These are phyloP conservation scores for Cutaneotrichosporon mucoides DNA, from an alignment of 1,284 basidiomycete genomes.

Conservation along the genomic window DNA sequence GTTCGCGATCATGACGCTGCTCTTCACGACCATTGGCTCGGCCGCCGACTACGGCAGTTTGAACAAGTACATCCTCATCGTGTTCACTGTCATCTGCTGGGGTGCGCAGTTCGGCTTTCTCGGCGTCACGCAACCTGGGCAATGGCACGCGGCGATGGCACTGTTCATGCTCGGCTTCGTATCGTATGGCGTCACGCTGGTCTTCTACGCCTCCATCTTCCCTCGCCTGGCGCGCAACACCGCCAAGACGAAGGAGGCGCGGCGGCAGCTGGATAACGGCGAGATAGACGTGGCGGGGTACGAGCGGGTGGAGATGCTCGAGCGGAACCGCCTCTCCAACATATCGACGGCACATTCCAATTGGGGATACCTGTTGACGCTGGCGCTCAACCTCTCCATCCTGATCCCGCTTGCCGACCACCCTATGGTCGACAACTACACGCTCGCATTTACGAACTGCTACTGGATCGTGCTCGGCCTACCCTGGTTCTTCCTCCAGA, in stretches of 20 bases:
- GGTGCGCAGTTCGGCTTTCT: slow-evolving; percentile 69
- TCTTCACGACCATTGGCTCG: slow-evolving; percentile 65
- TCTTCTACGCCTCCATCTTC: slow-evolving; percentile 73
- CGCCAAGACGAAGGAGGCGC: slow-evolving; percentile 57
- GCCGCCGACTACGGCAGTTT: slow-evolving; percentile 74
- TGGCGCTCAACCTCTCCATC: slow-evolving; percentile 66
- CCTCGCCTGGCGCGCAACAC: slow-evolving; percentile 77
- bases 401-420: slow-evolving; percentile 63
- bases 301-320: slow-evolving; percentile 68
- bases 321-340: slow-evolving; percentile 78
- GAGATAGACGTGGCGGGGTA: slow-evolving; percentile 61
- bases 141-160: slow-evolving; percentile 69
- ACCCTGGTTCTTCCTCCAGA: slow-evolving; percentile 79
- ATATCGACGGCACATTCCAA: slow-evolving; percentile 72
- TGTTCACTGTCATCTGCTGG: slow-evolving; percentile 66
- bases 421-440: slow-evolving; percentile 61
- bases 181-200: slow-evolving; percentile 50
- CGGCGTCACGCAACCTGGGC: slow-evolving; percentile 51
- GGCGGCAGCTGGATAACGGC: slow-evolving; percentile 58
- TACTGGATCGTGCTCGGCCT: slow-evolving; percentile 73
- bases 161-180: slow-evolving; percentile 61
- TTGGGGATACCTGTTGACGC: slow-evolving; percentile 63
- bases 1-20: slow-evolving; percentile 58
- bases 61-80: slow-evolving; percentile 66
- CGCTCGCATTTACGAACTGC: slow-evolving; percentile 53